Evolutionary conservation across 2,329 filamentous ascomycete species (phyloP).

Genomic region (Botrytis fragariae): DNA sequence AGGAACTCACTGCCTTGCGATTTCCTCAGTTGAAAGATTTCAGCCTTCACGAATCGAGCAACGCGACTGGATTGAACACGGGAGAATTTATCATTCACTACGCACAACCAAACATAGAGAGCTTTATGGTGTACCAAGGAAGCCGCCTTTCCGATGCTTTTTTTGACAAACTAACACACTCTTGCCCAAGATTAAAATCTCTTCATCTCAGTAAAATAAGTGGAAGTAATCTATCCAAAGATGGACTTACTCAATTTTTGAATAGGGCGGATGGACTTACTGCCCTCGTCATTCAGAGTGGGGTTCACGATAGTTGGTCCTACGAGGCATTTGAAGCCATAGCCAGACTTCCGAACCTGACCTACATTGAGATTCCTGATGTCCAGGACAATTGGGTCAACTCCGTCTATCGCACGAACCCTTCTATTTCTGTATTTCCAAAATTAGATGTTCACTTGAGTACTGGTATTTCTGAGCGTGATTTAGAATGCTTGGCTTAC

Average conservation of each 20-base stretch:
- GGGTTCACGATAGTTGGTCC: not conserved
- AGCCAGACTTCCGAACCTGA: constrained; percentile 1
- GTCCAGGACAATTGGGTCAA: not conserved
- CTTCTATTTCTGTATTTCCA: not conserved
- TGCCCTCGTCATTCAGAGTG: not conserved
- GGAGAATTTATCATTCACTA: not conserved
- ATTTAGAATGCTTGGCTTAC: not conserved
- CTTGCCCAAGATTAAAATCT: not conserved
- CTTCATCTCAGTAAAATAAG: not conserved
- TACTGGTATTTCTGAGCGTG: not conserved
- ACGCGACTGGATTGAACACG: not conserved
- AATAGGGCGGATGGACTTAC: not conserved
- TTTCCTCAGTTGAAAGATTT: not conserved
- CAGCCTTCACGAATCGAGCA: not conserved
- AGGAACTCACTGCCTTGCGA: not conserved
- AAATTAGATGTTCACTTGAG: not conserved
- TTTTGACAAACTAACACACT: not conserved
- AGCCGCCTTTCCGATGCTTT: not conserved
- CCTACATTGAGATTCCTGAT: not conserved
- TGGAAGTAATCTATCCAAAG: not conserved
- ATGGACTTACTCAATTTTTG: not conserved
- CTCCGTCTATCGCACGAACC: not conserved
- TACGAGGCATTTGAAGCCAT: constrained; percentile 1
- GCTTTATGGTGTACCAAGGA: not conserved
- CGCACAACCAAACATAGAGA: not conserved